These are phyloP conservation scores for Hyaloperonospora arabidopsidis DNA, from an alignment of 352 stramenopile genomes.

Conservation along the genomic window DNA sequence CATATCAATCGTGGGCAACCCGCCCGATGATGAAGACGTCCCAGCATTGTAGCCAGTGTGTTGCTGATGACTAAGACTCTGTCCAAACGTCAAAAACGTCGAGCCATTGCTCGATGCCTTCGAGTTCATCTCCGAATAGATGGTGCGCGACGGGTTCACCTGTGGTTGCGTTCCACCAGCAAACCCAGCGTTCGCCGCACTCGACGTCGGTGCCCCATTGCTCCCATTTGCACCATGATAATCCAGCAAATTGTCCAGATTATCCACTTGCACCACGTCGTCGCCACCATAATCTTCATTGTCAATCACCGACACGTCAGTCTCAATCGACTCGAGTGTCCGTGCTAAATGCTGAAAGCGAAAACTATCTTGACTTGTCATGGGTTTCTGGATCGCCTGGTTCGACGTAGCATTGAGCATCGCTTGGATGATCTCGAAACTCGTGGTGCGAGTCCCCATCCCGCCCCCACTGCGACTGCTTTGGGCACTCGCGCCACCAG, in stretches of 20 bases:
- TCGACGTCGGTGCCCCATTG: slow-evolving; percentile 9
- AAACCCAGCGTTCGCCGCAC: slow-evolving; percentile 24
- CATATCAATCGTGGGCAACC: slow-evolving; percentile 24
- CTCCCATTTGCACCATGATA: slow-evolving; percentile 43
- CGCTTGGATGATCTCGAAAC: slow-evolving; percentile 83
- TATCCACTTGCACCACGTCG: slow-evolving; percentile 78
- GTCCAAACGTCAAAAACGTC: slow-evolving; percentile 29
- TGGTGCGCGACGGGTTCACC: slow-evolving; percentile 46
- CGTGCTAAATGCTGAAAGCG: slow-evolving; percentile 76
- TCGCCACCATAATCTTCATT: slow-evolving; percentile 78
- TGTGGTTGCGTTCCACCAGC: slow-evolving; percentile 57
- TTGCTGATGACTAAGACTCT: slow-evolving; percentile 25
- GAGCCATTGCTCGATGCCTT: slow-evolving; percentile 2
- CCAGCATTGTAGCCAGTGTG: slow-evolving; percentile 23
- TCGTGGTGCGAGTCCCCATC: slow-evolving; percentile 68
- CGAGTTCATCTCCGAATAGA: slow-evolving; percentile 42
- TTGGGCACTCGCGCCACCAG: neutral
- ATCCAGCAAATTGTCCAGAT: slow-evolving; percentile 78
- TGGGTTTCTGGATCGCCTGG: slow-evolving; percentile 78
- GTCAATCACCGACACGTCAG: slow-evolving; percentile 69
- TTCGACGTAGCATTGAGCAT: slow-evolving; percentile 84
- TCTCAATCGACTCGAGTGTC: slow-evolving; percentile 75
- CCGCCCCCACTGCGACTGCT: slow-evolving; percentile 3
- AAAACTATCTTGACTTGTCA: slow-evolving; percentile 83
- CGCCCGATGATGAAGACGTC: slow-evolving; percentile 10